Conservation (phyloP, 208 protist species). For the Crithidia mellificae region DNA sequence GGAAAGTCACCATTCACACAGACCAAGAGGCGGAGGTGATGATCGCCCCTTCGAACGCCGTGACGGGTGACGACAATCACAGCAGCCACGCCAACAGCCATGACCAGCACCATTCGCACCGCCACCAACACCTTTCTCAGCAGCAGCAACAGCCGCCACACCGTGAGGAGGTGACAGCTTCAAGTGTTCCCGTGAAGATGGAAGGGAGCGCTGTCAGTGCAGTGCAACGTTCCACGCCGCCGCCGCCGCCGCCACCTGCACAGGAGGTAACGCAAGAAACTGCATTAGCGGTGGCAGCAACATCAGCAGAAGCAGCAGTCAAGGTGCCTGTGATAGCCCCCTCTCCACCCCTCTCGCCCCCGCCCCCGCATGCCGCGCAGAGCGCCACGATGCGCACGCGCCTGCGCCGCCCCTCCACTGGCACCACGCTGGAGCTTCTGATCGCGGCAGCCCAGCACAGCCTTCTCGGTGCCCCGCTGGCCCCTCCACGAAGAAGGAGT, state of each 20-base stretch:
- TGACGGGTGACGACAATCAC: neutral
- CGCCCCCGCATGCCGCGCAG: neutral
- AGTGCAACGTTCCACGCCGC: neutral
- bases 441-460: constrained; percentile 8
- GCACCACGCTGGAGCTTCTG: constrained; percentile 11
- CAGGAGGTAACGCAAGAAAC: no score
- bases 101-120: no score
- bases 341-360: constrained; percentile 1
- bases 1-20: neutral
- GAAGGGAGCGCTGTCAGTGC: no score
- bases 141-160: no score
- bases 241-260: no score
- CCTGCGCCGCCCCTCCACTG: neutral
- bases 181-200: no score
- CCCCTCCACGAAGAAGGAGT: no score
- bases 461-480: neutral
- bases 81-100: neutral
- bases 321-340: neutral
- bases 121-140: no score
- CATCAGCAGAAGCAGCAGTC: neutral
- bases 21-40: neutral
- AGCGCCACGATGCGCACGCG: neutral
- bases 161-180: no score
- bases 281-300: neutral
- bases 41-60: neutral